Evolutionary conservation across 345 rosid species (phyloP), one percentile per base, ranked within the genome.

Genomic region (Ceriops tagal): DNA sequence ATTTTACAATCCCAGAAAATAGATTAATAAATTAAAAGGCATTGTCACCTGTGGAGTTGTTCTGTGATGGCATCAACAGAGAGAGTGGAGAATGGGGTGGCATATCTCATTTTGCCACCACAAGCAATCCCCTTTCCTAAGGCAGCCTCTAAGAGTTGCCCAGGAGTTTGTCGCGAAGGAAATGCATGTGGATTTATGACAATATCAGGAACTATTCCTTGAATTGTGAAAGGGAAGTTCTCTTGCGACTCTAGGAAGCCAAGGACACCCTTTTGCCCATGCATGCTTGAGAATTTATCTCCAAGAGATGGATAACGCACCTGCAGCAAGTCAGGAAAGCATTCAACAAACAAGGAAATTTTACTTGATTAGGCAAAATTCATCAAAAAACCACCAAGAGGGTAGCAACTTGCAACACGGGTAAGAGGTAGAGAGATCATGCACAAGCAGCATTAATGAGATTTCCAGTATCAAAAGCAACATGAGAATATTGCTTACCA

Each of bases 281-380:
- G 99, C 97, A 95, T 92, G 81, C 99, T 92, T 3, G 96, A 92
- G 66, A 95, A 92, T 75, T 92, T 95, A 80, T 95, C 97, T 58
- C 99, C 99, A 24, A 88, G 93, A 77, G 88, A 80, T 0, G 99
- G 96, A 43, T 89, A 75, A 22, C 97, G 92, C 70, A 95, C 89
- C 96, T 95, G 81, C 68, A 67, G 18, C 24, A 62, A 67, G 53
- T 56, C 21, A 35, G 9, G 5, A 69, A 57, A 55, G 9, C 22
- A 55, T 10, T n/a, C 24, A 13, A 63, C 20, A 24, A 68, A 31
- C 55, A 67, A 24, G 46, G 32, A 27, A 53, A 28, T 22, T 20
- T n/a, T 28, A 5, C 59, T 8, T 21, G 22, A 64, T 1, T 18
- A 43, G 19, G 49, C 49, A 13, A 43, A 16, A 13, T 11, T 43